Percentiles rank a stretch among this genome's conserved stretches.
These are phyloP conservation scores for Homolaphlyctis polyrhiza DNA, from an alignment of 371 early-diverging fungal genomes.

Conservation along the genomic window DNA sequence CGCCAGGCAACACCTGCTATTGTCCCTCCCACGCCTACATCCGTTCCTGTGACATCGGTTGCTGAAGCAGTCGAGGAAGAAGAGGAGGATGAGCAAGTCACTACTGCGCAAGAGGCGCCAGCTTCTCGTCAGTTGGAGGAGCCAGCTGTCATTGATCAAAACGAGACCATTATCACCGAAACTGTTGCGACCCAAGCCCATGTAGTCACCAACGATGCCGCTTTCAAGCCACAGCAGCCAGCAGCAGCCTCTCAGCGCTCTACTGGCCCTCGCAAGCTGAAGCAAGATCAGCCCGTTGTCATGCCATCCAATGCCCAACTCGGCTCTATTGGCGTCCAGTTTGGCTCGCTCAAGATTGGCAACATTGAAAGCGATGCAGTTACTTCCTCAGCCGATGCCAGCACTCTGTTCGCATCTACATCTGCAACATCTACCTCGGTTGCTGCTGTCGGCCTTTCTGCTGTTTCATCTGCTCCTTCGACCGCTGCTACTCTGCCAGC, in stretches of 20 bases:
- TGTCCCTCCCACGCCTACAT: slow-evolving; percentile 2
- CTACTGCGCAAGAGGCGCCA: slow-evolving; percentile 19
- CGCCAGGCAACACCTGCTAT: neutral
- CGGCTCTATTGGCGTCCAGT: slow-evolving; percentile 69
- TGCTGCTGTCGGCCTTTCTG: neutral
- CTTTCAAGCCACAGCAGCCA: slow-evolving; percentile 52
- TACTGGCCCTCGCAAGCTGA: slow-evolving; percentile 49
- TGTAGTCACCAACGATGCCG: too few species aligned
- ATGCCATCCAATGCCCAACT: slow-evolving; percentile 68
- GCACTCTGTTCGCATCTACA: neutral
- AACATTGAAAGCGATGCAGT: slow-evolving; percentile 19
- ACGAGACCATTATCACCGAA: too few species aligned
- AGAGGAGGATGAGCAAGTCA: neutral
- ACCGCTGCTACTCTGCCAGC: neutral
- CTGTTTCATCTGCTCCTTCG: neutral
- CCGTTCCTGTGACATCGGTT: slow-evolving; percentile 10
- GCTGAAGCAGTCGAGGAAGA: neutral
- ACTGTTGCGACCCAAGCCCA: too few species aligned
- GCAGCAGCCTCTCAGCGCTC: slow-evolving; percentile 6
- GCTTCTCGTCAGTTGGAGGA: too few species aligned
- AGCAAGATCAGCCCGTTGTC: slow-evolving; percentile 83
- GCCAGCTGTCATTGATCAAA: too few species aligned
- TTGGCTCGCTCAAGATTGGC: slow-evolving; percentile 69
- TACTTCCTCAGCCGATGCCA: neutral
- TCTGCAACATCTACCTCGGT: neutral